phyloP scores from a whole-genome alignment of 352 stramenopile genomes.

The Phytophthora podocarpi region DNA sequence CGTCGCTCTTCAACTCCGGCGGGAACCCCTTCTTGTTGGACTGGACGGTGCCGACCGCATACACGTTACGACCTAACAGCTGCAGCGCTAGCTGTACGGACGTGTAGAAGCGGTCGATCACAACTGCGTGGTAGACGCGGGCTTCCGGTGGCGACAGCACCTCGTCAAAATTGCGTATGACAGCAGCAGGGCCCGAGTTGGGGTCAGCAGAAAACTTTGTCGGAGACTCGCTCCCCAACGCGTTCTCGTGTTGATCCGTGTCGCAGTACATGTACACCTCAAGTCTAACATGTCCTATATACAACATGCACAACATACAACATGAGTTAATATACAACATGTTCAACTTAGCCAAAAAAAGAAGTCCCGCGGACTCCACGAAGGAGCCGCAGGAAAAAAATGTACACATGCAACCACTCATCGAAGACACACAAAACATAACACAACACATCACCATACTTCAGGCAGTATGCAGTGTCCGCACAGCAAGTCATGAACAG shows the following conservation, averaged over 20 bases:
- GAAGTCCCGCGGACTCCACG: not conserved
- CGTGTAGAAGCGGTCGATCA: constrained; percentile 25
- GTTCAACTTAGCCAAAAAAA: constrained; percentile 17
- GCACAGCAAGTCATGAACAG: constrained; percentile 24
- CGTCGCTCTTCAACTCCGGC: not conserved
- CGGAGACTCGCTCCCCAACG: not conserved
- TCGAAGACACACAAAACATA: no score
- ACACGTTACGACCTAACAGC: constrained; percentile 17
- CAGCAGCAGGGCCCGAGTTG: constrained; percentile 10
- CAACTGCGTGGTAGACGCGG: not conserved
- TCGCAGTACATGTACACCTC: constrained; percentile 17
- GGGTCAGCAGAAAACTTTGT: constrained; percentile 10
- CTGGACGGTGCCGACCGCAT: constrained; percentile 9
- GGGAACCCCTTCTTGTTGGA: not conserved
- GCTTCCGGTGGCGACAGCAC: not conserved
- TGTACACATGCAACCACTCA: not conserved
- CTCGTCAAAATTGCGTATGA: constrained; percentile 10
- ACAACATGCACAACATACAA: not conserved
- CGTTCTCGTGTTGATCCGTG: constrained; percentile 1
- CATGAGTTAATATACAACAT: constrained; percentile 11
- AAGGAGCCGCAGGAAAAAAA: not conserved
- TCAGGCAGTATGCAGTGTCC: not conserved
- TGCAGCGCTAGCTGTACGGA: constrained; percentile 20
- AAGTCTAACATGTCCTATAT: constrained; percentile 9
- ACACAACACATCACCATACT: no score